A percentile compares a stretch with the other conserved stretches of the same genome.
Evolutionary conservation across 2,329 filamentous ascomycete genomes (phyloP).

Genomic region (Alternaria viburni): DNA sequence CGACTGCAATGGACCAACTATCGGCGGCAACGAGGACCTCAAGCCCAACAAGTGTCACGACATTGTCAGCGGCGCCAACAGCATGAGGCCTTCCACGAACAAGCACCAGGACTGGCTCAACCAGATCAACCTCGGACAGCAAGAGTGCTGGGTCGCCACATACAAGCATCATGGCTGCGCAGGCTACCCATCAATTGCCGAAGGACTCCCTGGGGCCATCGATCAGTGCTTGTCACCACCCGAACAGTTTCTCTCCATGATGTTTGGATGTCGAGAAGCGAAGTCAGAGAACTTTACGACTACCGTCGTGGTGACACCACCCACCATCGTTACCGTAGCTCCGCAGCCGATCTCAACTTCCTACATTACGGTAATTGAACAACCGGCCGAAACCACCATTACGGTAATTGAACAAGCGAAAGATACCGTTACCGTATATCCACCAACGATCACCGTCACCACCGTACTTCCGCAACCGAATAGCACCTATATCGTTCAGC

Average conservation of each 20-base stretch:
- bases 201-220: constrained; percentile 9
- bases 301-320: background rate
- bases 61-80: constrained; percentile 14
- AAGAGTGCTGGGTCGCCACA: constrained; percentile 17
- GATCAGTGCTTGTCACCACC: constrained; percentile 7
- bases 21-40: constrained; percentile 24
- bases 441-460: no score
- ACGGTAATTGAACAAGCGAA: no score
- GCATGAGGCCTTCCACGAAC: constrained; percentile 22
- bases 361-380: no score
- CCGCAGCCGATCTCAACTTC: no score
- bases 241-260: constrained; percentile 15
- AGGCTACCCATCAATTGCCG: background rate
- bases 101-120: constrained; percentile 10
- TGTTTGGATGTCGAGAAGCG: constrained; percentile 17
- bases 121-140: constrained; percentile 16
- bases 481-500: no score
- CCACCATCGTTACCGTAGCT: background rate
- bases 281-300: background rate
- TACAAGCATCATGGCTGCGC: constrained; percentile 19
- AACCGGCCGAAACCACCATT: no score
- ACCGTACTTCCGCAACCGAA: no score
- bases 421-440: no score
- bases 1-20: constrained; percentile 24
- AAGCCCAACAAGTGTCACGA: constrained; percentile 23